Evolutionary conservation across 495 filamentous ascomycete species (phyloP).

Genomic region (Xylaria venustula): DNA sequence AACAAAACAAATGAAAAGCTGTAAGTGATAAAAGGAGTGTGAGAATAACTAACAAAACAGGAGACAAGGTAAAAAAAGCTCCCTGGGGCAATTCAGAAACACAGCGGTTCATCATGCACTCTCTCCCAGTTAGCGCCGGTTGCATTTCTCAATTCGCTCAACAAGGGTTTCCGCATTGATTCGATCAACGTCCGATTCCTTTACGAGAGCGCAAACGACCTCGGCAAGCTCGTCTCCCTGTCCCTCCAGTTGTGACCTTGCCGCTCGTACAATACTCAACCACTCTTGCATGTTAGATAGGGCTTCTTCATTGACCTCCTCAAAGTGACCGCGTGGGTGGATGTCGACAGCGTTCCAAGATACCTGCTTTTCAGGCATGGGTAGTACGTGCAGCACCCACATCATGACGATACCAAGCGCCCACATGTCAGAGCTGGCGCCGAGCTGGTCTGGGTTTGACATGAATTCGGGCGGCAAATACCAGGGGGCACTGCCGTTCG

Average conservation of each 20-base stretch:
- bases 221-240: not conserved
- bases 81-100: too few relatives aligned
- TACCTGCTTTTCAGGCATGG: not conserved
- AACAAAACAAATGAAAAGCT: too few relatives aligned
- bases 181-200: not conserved
- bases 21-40: too few relatives aligned
- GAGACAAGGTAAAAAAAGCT: too few relatives aligned
- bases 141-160: not conserved
- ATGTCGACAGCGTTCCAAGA: not conserved
- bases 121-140: too few relatives aligned
- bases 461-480: conserved; percentile 5
- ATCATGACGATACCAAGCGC: conserved; percentile 9
- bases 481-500: not conserved
- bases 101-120: too few relatives aligned
- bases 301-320: not conserved
- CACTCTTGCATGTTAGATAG: not conserved
- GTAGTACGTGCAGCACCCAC: conserved; percentile 1
- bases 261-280: not conserved
- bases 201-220: not conserved
- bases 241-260: not conserved
- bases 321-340: not conserved
- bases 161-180: not conserved
- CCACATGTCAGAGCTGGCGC: not conserved
- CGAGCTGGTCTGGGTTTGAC: not conserved
- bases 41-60: too few relatives aligned